Evolutionary conservation across 495 filamentous ascomycete species (phyloP), one percentile per base, ranked within the genome.

Genomic region (Aspergillus conjunctus): DNA sequence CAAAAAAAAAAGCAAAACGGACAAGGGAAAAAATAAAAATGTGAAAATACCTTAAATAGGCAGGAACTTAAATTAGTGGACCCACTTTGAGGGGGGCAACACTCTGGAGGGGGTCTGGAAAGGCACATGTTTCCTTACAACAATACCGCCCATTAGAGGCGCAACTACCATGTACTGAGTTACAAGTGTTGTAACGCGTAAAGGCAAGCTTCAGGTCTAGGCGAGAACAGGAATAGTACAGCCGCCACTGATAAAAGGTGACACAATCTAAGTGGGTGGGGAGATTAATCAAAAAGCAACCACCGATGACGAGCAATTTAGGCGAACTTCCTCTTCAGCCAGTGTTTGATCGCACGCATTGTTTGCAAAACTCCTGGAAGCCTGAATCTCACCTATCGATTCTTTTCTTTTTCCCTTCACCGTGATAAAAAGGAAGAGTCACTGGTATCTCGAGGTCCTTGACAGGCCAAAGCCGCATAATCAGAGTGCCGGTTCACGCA

Each of bases 261-360:
- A 60, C 49, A 45, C 49, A 41, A 54, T 37, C 22, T 57, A 52
- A 65, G 26, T 65, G 54, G 54, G 44, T 41, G 12, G 54, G 26
- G 45, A 58, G 12, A 48, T 22, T 32, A 7, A 41, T 30, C 56
- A 45, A 48, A 55, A 50, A 34, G 6, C 32, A 31, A 39, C 22
- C 20, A 45, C 43, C 39, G 45, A 56, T 56, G 31, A 21, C 44
- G 21, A 48, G 44, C 11, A 41, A 41, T 41, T 4, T 14, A 41
- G 37, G 37, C 37, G 37, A 48, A 21, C 18, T 21, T 48, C 44
- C n/a, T 18, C 44, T 22, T 48, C 17, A 21, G 10, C 44, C 44
- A 18, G 20, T 17, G 44, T 48, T 22, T 48, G 21, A 18, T 18
- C 26, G n/a, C 39, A 39, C 41, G 54, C 39, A 17, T 46, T n/a